Percentiles rank a stretch among this genome's conserved stretches.
These are phyloP conservation scores for Tetrastigma voinierianum DNA, from an alignment of 164 flowering plant genomes.

Conservation along the genomic window DNA sequence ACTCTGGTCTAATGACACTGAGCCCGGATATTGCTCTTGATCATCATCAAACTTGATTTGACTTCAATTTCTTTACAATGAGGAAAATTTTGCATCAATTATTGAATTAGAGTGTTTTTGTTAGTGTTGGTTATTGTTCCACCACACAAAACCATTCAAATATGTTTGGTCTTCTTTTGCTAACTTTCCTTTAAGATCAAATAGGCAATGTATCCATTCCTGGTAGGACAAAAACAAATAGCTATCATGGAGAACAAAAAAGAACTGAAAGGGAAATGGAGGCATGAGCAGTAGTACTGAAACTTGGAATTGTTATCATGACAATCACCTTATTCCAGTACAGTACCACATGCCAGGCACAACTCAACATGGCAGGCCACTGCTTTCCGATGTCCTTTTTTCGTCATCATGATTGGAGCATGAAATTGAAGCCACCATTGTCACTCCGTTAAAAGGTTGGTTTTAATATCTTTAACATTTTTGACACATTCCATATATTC, in stretches of 20 bases:
- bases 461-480: background rate
- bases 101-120: too few species aligned
- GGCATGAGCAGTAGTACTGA: background rate
- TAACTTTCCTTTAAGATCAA: too few species aligned
- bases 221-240: background rate
- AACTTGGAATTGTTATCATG: background rate
- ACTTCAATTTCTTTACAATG: too few species aligned
- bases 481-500: background rate
- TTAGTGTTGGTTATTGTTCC: too few species aligned
- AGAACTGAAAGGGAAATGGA: background rate
- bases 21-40: too few species aligned
- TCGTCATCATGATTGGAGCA: slow-evolving; percentile 3
- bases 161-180: too few species aligned
- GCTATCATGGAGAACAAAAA: slow-evolving; percentile 1
- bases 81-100: too few species aligned
- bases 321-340: background rate
- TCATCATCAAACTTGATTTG: too few species aligned
- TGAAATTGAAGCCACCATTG: background rate
- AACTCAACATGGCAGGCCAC: background rate
- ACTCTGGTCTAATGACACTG: too few species aligned
- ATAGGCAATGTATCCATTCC: background rate
- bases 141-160: too few species aligned
- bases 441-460: background rate
- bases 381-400: slow-evolving; percentile 2
- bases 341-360: background rate